Evolutionary conservation across 306 rosid genomes (phyloP), one percentile per base, ranked within the genome.

Genomic region (Inga oerstediana): DNA sequence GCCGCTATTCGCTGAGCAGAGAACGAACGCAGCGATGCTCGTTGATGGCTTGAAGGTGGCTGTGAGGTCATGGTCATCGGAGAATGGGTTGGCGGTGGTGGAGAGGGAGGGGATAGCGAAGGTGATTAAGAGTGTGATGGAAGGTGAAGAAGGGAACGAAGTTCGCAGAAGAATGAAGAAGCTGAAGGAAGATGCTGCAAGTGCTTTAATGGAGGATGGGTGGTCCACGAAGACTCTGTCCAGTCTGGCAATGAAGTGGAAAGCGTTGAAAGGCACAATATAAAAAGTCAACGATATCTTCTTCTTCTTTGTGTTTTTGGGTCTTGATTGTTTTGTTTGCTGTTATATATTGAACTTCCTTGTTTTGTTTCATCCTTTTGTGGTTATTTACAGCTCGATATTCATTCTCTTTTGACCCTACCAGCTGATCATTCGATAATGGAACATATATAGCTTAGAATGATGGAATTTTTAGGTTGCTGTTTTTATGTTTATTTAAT

Each of bases 1-100:
- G 91, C 88, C 88, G 13, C 20, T 88, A 6, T 88, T 85, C 78
- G 91, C 91, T 10, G 88, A 88, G 44, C 91, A 85, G 39, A 82
- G 83, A 37, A 67, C 37, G 52, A 86, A 86, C 43, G 86, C 89
- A 0, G 89, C 71, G 56, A 3, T 79, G 67, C 41, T 88, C 0
- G 80, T 81, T 4, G 72, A 86, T 67, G 86, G 67, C 0, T 51
- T 88, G 7, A 84, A 37, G 78, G 82, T 90, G 77, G 90, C 89
- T 1, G 0, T 90, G 67, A 76, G 88, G 30, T 54, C 83, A 1
- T 22, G 32, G 22, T 58, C 65, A n/a, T 32, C 49, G 37, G 52
- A 72, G 7, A 61, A 79, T 10, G 86, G 89, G 4, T 8, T 58
- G 8, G 5, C 85, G 7, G 2, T 86, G 7, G 81, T 86, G 41